These are phyloP conservation scores for Arxiozyma telluris DNA, from an alignment of 1,139 yeast genomes.

Conservation along the genomic window DNA sequence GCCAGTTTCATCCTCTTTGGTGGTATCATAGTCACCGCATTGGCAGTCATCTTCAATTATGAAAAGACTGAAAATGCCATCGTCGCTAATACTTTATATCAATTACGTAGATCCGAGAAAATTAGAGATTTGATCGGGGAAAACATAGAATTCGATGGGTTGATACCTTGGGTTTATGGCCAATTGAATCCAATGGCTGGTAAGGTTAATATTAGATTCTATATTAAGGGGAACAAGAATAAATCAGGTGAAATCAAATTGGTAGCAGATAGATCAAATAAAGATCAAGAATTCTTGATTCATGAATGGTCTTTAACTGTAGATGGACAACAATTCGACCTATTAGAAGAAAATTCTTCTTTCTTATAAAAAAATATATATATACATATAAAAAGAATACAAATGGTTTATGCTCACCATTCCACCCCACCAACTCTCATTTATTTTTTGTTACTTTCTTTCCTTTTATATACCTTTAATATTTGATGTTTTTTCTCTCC, in stretches of 20 bases:
- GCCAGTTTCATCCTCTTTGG: slow-evolving; percentile 53
- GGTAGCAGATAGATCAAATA: slow-evolving; percentile 51
- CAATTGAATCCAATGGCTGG: slow-evolving; percentile 77
- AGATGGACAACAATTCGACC: slow-evolving; percentile 39
- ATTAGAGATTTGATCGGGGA: slow-evolving; percentile 65
- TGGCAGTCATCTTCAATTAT: slow-evolving; percentile 75
- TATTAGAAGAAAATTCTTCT: slow-evolving; percentile 39
- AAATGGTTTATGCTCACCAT: neutral
- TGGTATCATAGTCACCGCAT: slow-evolving; percentile 53
- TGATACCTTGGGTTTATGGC: slow-evolving; percentile 89
- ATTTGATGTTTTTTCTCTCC: no score
- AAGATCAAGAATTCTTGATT: slow-evolving; percentile 49
- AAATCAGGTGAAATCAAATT: slow-evolving; percentile 44
- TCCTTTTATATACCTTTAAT: no score
- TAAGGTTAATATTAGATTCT: slow-evolving; percentile 60
- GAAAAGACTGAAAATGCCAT: slow-evolving; percentile 86
- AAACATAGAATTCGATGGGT: slow-evolving; percentile 57
- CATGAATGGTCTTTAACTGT: slow-evolving; percentile 50
- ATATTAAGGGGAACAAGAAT: slow-evolving; percentile 54
- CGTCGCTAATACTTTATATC: slow-evolving; percentile 78
- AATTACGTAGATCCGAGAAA: slow-evolving; percentile 64
- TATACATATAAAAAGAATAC: no score
- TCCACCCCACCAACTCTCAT: no score
- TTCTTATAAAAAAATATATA: neutral
- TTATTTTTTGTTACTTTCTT: neutral